Evolutionary conservation across 2,329 filamentous ascomycete species (phyloP).

Genomic region (Chlorencoelia australis): DNA sequence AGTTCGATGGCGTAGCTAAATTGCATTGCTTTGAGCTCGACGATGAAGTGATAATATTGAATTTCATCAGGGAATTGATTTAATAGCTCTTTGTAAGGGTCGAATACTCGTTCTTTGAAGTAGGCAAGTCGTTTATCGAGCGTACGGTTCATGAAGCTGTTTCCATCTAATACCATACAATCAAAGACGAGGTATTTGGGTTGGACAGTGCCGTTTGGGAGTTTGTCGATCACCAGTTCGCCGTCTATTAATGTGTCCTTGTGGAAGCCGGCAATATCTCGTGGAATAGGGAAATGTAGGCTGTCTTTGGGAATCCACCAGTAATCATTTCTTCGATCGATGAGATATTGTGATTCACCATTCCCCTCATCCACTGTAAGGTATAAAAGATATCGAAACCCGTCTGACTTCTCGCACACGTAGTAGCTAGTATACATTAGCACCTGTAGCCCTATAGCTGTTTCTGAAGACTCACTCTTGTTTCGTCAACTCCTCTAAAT

Average conservation of each 20-base stretch:
- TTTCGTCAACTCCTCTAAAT: constrained; percentile 70
- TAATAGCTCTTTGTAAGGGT: constrained; percentile 56
- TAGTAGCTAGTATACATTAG: constrained; percentile 56
- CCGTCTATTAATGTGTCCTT: constrained; percentile 78
- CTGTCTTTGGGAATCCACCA: constrained; percentile 63
- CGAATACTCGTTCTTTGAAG: constrained; percentile 67
- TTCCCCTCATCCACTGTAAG: constrained; percentile 56
- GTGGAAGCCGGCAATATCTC: constrained; percentile 60
- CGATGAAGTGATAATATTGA: constrained; percentile 62
- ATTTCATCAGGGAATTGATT: constrained; percentile 59
- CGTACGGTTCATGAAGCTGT: constrained; percentile 65
- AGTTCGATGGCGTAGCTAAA: constrained; percentile 79
- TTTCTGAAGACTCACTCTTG: constrained; percentile 62
- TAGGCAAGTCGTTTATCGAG: constrained; percentile 85
- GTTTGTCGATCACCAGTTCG: constrained; percentile 81
- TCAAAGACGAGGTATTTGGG: constrained; percentile 90
- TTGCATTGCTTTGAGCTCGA: constrained; percentile 85
- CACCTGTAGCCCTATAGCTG: no score
- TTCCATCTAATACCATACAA: constrained; percentile 71
- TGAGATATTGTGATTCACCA: constrained; percentile 73
- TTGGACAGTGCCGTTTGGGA: constrained; percentile 54
- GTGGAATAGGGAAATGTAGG: constrained; percentile 71
- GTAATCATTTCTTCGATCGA: constrained; percentile 97
- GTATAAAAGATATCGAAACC: constrained; percentile 91
- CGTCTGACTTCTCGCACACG: constrained; percentile 96